phyloP scores from a whole-genome alignment of 495 filamentous ascomycete species.

The Penicillium bovifimosum region DNA sequence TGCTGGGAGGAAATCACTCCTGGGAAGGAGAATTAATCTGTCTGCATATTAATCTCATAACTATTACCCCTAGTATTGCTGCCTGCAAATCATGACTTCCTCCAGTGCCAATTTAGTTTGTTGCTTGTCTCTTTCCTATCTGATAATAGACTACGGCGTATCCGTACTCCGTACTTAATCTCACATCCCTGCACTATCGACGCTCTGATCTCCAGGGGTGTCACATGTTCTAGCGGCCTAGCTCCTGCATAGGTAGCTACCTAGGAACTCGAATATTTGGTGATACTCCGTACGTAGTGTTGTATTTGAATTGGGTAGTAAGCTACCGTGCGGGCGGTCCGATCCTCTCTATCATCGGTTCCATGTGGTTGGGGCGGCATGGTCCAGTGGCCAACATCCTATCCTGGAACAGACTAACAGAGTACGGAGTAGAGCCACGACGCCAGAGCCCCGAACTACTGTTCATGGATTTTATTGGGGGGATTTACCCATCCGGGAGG shows the following conservation, averaged over 20 bases:
- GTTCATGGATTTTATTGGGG: neutral
- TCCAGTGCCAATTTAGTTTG: neutral
- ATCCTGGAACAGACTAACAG: neutral
- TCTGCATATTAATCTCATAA: neutral
- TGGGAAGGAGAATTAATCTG: neutral
- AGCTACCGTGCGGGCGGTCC: neutral
- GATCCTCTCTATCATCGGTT: constrained; percentile 1
- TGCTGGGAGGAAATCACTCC: neutral
- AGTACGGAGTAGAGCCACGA: neutral
- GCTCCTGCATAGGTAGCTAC: constrained; percentile 2
- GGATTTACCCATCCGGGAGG: neutral
- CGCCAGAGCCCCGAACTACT: neutral
- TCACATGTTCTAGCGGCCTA: neutral
- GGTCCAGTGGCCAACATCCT: too few relatives aligned
- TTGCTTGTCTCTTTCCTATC: neutral
- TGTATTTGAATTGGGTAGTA: neutral
- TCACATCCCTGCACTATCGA: neutral
- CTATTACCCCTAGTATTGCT: neutral
- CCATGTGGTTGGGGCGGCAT: neutral
- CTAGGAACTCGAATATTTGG: neutral
- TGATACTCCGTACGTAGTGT: neutral
- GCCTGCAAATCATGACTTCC: neutral
- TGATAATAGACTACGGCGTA: neutral
- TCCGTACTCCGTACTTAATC: neutral
- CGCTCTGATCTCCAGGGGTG: neutral